Conservation (phyloP, 495 filamentous ascomycete genomes). For the Neurospora hispaniola region DNA sequence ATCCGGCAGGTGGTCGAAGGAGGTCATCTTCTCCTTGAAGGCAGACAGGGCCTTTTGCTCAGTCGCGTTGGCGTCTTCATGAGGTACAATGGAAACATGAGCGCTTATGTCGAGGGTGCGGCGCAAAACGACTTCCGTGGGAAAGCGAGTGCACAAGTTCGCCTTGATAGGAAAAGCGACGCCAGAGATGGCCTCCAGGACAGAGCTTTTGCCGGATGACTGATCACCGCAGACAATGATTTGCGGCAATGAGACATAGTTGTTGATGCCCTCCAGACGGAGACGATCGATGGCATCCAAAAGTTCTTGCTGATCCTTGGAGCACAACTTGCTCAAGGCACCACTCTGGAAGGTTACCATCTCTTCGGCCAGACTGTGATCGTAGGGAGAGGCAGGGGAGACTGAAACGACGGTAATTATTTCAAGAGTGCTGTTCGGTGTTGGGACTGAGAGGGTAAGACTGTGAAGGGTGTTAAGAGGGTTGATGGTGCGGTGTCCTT, state of each 20-base stretch:
- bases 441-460: neutral
- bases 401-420: neutral
- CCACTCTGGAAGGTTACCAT: slow-evolving; percentile 3
- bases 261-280: slow-evolving; percentile 42
- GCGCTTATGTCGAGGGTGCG: slow-evolving; percentile 23
- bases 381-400: neutral
- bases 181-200: slow-evolving; percentile 62
- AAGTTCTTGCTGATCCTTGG: slow-evolving; percentile 31
- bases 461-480: neutral
- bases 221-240: slow-evolving; percentile 63
- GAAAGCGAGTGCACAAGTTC: slow-evolving; percentile 54
- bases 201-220: slow-evolving; percentile 61
- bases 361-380: neutral
- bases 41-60: neutral
- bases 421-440: neutral
- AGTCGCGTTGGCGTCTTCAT: neutral
- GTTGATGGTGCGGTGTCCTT: neutral
- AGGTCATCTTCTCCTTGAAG: slow-evolving; percentile 20
- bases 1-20: slow-evolving; percentile 22
- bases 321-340: slow-evolving; percentile 22
- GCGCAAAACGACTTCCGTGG: slow-evolving; percentile 52
- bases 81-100: slow-evolving; percentile 36
- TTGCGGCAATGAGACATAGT: slow-evolving; percentile 51
- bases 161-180: slow-evolving; percentile 54
- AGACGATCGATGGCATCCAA: slow-evolving; percentile 50